Conservation (phyloP, 1,139 yeast genomes). For the Yamadazyma friedrichii region DNA sequence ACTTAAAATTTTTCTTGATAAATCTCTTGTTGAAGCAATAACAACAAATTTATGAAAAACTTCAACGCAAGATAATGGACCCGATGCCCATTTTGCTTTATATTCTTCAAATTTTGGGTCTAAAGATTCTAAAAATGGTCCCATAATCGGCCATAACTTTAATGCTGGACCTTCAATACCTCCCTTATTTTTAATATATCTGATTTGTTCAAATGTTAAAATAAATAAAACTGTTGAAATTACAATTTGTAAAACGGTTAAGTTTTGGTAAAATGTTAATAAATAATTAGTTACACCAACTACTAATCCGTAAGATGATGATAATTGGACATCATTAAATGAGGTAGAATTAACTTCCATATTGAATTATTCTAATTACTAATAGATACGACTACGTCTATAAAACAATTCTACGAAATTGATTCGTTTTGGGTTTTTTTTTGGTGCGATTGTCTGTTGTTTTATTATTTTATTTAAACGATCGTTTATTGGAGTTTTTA, state of each 20-base stretch:
- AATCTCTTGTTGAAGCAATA: slow-evolving; percentile 86
- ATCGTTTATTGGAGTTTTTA: slow-evolving; percentile 4
- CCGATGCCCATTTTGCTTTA: slow-evolving; percentile 89
- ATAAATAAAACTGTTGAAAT: slow-evolving; percentile 49
- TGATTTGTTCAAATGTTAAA: slow-evolving; percentile 75
- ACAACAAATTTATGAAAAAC: slow-evolving; percentile 97
- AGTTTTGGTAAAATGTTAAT: not conserved
- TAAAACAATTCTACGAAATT: too few species aligned
- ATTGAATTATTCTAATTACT: not conserved
- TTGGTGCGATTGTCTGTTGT: not conserved
- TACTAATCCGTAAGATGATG: slow-evolving; percentile 1
- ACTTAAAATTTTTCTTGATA: slow-evolving; percentile 83
- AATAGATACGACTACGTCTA: not conserved
- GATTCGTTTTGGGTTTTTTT: too few species aligned
- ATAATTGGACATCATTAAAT: not conserved
- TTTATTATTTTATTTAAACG: slow-evolving; percentile 5
- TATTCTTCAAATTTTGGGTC: slow-evolving; percentile 96
- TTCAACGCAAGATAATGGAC: slow-evolving; percentile 92
- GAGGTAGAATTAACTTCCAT: slow-evolving; percentile 7
- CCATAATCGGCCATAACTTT: slow-evolving; percentile 92
- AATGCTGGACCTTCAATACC: slow-evolving; percentile 83
- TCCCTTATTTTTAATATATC: slow-evolving; percentile 79
- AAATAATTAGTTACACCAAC: not conserved
- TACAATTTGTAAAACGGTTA: slow-evolving; percentile 40
- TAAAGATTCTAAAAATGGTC: slow-evolving; percentile 93